phyloP scores from a whole-genome alignment of 2,329 filamentous ascomycete genomes.

The Sarocladium brachiariae region DNA sequence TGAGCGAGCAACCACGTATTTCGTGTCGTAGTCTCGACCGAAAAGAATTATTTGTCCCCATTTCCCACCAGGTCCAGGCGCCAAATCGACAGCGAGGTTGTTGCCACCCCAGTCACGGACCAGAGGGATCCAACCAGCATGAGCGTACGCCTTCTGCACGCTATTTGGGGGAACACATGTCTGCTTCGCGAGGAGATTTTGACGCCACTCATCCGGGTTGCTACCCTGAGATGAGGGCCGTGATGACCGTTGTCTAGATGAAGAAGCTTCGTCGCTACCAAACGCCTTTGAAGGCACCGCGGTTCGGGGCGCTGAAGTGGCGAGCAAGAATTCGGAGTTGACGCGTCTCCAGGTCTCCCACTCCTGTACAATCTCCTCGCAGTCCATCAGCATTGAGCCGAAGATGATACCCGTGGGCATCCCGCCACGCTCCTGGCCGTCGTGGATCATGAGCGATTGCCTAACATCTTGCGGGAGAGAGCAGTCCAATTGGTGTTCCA shows the following conservation, averaged over 20 bases:
- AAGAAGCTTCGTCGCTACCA: slow-evolving; percentile 59
- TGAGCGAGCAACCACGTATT: slow-evolving; percentile 90
- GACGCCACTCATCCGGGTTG: slow-evolving; percentile 65
- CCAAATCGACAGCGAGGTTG: slow-evolving; percentile 88
- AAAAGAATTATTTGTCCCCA: slow-evolving; percentile 98
- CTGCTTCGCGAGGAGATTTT: slow-evolving; percentile 77
- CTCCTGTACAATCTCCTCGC: slow-evolving; percentile 95
- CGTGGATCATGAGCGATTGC: slow-evolving; percentile 83
- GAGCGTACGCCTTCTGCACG: slow-evolving; percentile 87
- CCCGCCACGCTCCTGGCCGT: slow-evolving; percentile 94
- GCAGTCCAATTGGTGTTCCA: slow-evolving; percentile 93
- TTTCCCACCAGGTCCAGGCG: slow-evolving; percentile 78
- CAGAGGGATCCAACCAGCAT: slow-evolving; percentile 91
- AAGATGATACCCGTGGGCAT: slow-evolving; percentile 89
- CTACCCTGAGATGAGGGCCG: slow-evolving; percentile 40
- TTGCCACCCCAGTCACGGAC: slow-evolving; percentile 98
- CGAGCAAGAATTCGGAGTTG: slow-evolving; percentile 77
- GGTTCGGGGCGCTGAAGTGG: slow-evolving; percentile 50
- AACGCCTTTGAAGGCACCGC: slow-evolving; percentile 65
- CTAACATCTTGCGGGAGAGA: slow-evolving; percentile 88
- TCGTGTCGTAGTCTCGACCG: slow-evolving; percentile 95
- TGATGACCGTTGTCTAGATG: slow-evolving; percentile 51
- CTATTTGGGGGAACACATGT: slow-evolving; percentile 80
- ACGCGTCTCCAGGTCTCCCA: slow-evolving; percentile 96
- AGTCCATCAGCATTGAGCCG: slow-evolving; percentile 90